Evolutionary conservation across 345 rosid genomes (phyloP).

Genomic region (Rhodamnia argentea): DNA sequence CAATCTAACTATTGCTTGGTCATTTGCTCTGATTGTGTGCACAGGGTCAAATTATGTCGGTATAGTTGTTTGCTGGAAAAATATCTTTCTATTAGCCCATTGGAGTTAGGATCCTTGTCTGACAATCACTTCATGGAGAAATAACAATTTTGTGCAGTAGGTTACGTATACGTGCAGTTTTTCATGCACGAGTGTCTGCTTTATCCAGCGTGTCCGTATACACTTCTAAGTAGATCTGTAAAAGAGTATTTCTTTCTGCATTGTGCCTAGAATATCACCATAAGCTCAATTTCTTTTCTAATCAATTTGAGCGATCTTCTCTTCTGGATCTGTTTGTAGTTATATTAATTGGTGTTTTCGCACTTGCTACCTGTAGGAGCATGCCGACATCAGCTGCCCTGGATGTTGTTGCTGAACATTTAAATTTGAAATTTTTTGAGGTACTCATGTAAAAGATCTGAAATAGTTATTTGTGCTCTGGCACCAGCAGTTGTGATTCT

Average conservation of each 20-base stretch:
- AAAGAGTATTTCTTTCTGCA: neutral
- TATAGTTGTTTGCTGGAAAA: neutral
- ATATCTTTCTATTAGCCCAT: neutral
- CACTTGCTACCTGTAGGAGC: slow-evolving; percentile 57
- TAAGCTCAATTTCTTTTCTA: neutral
- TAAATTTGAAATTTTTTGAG: slow-evolving; percentile 94
- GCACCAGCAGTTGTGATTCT: neutral
- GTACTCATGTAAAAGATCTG: slow-evolving; percentile 20
- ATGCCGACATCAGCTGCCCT: slow-evolving; percentile 99
- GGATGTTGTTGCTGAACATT: slow-evolving; percentile 84
- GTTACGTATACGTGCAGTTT: neutral
- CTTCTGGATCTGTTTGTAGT: neutral
- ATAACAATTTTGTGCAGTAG: neutral
- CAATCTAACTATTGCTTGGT: neutral
- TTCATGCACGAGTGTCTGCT: neutral
- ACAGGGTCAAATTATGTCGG: neutral
- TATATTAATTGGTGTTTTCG: neutral
- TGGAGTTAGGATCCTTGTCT: neutral
- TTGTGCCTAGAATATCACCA: neutral
- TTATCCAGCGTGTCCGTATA: neutral
- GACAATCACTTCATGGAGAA: neutral
- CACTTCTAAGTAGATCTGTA: neutral
- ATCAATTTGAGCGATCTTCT: neutral
- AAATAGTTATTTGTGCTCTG: neutral
- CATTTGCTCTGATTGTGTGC: neutral